Conservation (phyloP, 225 moss, liverwort and hornwort genomes). For the Marchantia paleacea region DNA sequence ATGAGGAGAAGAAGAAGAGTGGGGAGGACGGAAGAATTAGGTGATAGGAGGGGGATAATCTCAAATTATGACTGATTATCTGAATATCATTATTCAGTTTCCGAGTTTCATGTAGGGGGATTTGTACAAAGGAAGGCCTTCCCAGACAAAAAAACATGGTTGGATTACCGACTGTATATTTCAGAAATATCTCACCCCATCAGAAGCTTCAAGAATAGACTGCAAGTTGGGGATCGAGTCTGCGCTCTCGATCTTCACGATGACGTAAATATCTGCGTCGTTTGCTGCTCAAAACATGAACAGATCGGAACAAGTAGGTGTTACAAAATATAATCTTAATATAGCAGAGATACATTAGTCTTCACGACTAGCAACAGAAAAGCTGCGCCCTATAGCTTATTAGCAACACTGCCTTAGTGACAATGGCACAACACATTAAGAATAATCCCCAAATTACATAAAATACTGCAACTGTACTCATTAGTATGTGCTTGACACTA, state of each 20-base stretch:
- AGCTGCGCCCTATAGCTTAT: background rate
- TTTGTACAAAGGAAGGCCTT: no score
- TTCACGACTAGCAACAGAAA: background rate
- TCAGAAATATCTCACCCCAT: conserved; percentile 62
- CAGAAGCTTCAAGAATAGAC: conserved; percentile 91
- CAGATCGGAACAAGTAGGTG: background rate
- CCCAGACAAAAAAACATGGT: no score
- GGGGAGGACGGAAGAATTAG: no score
- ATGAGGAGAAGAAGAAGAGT: no score
- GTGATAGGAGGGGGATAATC: no score
- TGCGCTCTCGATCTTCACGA: conserved; percentile 98
- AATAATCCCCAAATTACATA: background rate
- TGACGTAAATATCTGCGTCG: conserved; percentile 88
- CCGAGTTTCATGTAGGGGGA: no score
- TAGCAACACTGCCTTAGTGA: background rate
- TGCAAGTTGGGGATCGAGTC: conserved; percentile 93
- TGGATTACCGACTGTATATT: background rate
- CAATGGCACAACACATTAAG: background rate
- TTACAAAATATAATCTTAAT: no score
- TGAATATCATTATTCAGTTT: no score
- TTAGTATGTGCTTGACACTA: background rate
- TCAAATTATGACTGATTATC: no score
- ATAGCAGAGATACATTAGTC: no score
- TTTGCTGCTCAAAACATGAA: conserved; percentile 48
- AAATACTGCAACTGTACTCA: background rate